Conservation (phyloP, 805 yeast species). For the Starmerella apicola region DNA sequence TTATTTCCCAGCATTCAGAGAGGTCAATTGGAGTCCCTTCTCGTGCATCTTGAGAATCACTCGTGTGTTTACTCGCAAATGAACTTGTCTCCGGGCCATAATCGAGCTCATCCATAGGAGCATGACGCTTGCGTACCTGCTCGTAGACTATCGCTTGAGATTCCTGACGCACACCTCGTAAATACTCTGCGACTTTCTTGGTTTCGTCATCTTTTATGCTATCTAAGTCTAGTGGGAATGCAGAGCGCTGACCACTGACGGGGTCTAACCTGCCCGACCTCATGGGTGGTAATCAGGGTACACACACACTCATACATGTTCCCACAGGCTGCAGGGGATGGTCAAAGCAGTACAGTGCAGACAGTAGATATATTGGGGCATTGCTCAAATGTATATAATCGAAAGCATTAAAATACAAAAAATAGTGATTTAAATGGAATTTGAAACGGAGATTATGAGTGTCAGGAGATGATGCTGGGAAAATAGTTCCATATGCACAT, state of each 20-base stretch:
- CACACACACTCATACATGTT: no score
- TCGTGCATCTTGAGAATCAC: not conserved
- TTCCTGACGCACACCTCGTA: conserved; percentile 14
- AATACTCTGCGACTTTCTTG: conserved; percentile 7
- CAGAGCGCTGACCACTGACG: conserved; percentile 17
- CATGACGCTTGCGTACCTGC: not conserved
- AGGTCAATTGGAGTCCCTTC: not conserved
- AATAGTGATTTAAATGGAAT: no score
- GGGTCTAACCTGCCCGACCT: conserved; percentile 10
- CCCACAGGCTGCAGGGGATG: no score
- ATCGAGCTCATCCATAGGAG: not conserved
- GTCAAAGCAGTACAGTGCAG: not conserved
- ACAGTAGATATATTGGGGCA: not conserved
- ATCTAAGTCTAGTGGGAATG: conserved; percentile 22
- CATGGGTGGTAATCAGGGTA: not conserved
- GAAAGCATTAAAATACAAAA: no score
- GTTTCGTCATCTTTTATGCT: not conserved
- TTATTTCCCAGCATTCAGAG: not conserved
- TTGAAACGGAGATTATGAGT: no score
- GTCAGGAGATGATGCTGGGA: no score
- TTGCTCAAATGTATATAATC: not conserved
- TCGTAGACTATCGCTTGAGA: conserved; percentile 4
- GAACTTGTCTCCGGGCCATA: not conserved
- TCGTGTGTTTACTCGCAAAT: not conserved
- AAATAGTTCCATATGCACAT: no score